A percentile compares a stretch with the other conserved stretches of the same genome.
Evolutionary conservation across 768 basidiomycete genomes (phyloP).

Genomic region (Epithele typhae): DNA sequence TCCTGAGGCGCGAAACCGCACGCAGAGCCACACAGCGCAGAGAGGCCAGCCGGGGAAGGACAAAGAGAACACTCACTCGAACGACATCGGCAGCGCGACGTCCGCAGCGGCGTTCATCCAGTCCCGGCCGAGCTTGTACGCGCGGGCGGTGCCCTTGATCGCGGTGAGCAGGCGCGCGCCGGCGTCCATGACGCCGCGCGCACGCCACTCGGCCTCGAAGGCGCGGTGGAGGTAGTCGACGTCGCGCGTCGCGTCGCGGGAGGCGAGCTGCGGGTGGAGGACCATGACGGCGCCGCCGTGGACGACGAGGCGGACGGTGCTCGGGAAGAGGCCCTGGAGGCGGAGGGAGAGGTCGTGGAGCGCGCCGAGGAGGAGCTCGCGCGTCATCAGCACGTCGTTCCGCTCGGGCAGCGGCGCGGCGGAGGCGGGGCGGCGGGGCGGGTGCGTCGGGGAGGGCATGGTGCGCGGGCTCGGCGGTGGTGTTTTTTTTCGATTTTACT

Average conservation of each 20-base stretch:
- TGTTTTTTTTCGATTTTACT: no score
- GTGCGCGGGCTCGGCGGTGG: no score
- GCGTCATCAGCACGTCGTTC: conserved; percentile 33
- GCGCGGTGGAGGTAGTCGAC: conserved; percentile 64
- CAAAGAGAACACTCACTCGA: conserved; percentile 42
- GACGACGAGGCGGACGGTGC: conserved; percentile 54
- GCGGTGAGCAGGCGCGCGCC: conserved; percentile 51
- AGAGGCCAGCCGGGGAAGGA: background rate
- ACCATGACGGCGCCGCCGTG: conserved; percentile 78
- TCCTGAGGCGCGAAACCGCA: background rate
- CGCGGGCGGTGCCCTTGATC: conserved; percentile 49
- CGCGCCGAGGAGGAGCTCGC: conserved; percentile 35
- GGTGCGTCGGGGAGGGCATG: conserved; percentile 3
- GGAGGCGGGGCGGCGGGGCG: no score
- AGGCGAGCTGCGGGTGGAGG: conserved; percentile 44
- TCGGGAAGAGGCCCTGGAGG: conserved; percentile 42
- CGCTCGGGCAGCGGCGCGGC: conserved; percentile 16
- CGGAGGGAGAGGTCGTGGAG: conserved; percentile 51
- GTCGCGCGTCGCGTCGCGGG: conserved; percentile 53
- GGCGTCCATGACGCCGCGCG: conserved; percentile 47
- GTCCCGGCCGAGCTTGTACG: conserved; percentile 50
- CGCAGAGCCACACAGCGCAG: background rate
- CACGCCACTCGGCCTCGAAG: conserved; percentile 51
- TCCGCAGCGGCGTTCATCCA: conserved; percentile 82
- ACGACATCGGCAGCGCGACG: conserved; percentile 61